Evolutionary conservation across 108 stramenopile species (phyloP).

Genomic region (Nitzschia inconspicua): DNA sequence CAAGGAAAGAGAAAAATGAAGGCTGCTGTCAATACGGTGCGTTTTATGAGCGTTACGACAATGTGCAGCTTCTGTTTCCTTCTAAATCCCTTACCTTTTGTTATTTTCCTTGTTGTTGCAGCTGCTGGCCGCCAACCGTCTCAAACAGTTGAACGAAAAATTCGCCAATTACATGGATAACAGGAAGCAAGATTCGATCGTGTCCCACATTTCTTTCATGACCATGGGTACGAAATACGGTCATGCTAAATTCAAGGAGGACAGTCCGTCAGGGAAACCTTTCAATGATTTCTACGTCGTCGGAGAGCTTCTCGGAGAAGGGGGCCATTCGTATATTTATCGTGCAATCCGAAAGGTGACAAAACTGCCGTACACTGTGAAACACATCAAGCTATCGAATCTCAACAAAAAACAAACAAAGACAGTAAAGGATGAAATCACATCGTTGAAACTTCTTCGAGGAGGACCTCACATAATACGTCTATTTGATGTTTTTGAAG

Average conservation of each 20-base stretch:
- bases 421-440: constrained; percentile 60
- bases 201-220: constrained; percentile 35
- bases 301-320: constrained; percentile 63
- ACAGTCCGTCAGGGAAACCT: constrained; percentile 32
- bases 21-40: constrained; percentile 40
- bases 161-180: constrained; percentile 37
- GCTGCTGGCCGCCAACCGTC: constrained; percentile 38
- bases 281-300: constrained; percentile 34
- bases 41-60: constrained; percentile 1
- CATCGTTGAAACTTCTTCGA: constrained; percentile 51
- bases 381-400: constrained; percentile 48
- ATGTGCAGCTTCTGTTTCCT: background rate
- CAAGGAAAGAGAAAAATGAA: constrained; percentile 42
- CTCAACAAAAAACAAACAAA: constrained; percentile 26
- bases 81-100: background rate
- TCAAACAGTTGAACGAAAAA: constrained; percentile 38
- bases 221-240: constrained; percentile 37
- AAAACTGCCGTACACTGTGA: constrained; percentile 48
- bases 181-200: constrained; percentile 29
- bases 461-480: constrained; percentile 85
- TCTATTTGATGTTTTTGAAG: constrained; percentile 72
- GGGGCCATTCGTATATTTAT: constrained; percentile 63
- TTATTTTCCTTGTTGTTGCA: constrained; percentile 5
- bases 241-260: constrained; percentile 30
- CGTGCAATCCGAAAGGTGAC: constrained; percentile 45